Conservation (phyloP, 1,284 basidiomycete species). For the Coniferiporia sulphurascens region DNA sequence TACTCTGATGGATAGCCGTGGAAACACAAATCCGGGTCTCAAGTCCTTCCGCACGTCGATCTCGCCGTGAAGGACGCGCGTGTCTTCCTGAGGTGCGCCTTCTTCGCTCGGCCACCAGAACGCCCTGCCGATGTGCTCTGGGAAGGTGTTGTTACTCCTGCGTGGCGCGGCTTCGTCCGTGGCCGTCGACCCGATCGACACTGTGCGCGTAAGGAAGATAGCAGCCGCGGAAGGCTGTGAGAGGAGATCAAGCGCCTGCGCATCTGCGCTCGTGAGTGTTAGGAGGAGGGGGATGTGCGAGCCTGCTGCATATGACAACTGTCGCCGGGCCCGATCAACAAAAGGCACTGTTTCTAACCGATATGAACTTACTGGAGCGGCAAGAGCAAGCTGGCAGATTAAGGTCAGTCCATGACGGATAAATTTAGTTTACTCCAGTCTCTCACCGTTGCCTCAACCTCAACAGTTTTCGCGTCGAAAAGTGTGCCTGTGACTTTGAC, state of each 20-base stretch:
- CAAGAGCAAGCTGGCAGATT: slow-evolving; percentile 41
- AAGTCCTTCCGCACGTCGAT: slow-evolving; percentile 40
- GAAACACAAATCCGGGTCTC: slow-evolving; percentile 52
- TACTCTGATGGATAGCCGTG: slow-evolving; percentile 45
- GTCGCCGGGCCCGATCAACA: not conserved
- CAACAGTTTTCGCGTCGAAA: slow-evolving; percentile 33
- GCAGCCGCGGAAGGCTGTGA: slow-evolving; percentile 34
- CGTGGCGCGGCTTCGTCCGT: slow-evolving; percentile 35
- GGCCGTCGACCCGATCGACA: slow-evolving; percentile 44
- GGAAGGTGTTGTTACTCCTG: slow-evolving; percentile 44
- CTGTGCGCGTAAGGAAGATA: slow-evolving; percentile 29
- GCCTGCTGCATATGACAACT: slow-evolving; percentile 47
- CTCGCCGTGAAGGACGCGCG: slow-evolving; percentile 45
- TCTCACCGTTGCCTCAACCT: slow-evolving; percentile 37
- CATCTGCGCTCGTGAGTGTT: slow-evolving; percentile 38
- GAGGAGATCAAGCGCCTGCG: slow-evolving; percentile 47
- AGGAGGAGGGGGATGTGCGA: slow-evolving; percentile 46
- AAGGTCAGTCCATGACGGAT: not conserved
- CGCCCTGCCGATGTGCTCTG: slow-evolving; percentile 36
- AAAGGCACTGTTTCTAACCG: not conserved
- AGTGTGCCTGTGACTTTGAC: slow-evolving; percentile 28
- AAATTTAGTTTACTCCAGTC: not conserved
- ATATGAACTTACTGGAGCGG: slow-evolving; percentile 42
- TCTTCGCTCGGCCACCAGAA: slow-evolving; percentile 42
- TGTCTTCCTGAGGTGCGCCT: slow-evolving; percentile 13